Conservation (phyloP, 2,329 filamentous ascomycete genomes). For the Fusarium nurragi region DNA sequence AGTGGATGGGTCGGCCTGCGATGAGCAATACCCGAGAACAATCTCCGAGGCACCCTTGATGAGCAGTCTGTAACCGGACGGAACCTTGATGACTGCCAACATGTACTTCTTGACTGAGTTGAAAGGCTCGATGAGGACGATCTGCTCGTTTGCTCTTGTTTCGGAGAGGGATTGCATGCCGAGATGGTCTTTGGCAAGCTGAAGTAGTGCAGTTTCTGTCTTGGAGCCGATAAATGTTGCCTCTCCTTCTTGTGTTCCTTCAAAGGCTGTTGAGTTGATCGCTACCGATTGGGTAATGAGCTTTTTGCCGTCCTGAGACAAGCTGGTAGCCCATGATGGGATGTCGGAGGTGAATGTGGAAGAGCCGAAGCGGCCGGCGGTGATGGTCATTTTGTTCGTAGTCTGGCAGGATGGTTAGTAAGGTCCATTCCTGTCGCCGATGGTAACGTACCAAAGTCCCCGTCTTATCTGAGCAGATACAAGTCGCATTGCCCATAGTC, state of each 20-base stretch:
- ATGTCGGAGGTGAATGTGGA: constrained; percentile 48
- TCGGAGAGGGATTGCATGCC: constrained; percentile 72
- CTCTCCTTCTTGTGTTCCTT: constrained; percentile 73
- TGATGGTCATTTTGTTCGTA: constrained; percentile 75
- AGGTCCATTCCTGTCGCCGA: accelerated
- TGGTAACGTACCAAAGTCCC: constrained; percentile 59
- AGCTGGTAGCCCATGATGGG: constrained; percentile 30
- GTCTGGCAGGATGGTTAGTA: background rate
- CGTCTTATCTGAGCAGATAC: constrained; percentile 75
- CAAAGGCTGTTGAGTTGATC: constrained; percentile 78
- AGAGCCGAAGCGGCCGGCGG: constrained; percentile 67
- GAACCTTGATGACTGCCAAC: constrained; percentile 66
- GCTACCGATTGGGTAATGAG: constrained; percentile 56
- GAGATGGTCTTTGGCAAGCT: constrained; percentile 72
- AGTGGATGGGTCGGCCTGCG: constrained; percentile 56
- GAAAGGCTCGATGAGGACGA: constrained; percentile 77
- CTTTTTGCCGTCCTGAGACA: constrained; percentile 39
- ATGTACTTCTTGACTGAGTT: constrained; percentile 80
- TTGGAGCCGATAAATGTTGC: constrained; percentile 78
- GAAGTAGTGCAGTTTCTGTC: constrained; percentile 77
- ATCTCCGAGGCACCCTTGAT: constrained; percentile 74
- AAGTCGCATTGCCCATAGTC: constrained; percentile 82
- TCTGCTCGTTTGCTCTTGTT: constrained; percentile 67
- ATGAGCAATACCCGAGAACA: constrained; percentile 63
- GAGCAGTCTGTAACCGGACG: constrained; percentile 64